Evolutionary conservation across 208 protist species (phyloP).

Genomic region (Leishmania tropica): DNA sequence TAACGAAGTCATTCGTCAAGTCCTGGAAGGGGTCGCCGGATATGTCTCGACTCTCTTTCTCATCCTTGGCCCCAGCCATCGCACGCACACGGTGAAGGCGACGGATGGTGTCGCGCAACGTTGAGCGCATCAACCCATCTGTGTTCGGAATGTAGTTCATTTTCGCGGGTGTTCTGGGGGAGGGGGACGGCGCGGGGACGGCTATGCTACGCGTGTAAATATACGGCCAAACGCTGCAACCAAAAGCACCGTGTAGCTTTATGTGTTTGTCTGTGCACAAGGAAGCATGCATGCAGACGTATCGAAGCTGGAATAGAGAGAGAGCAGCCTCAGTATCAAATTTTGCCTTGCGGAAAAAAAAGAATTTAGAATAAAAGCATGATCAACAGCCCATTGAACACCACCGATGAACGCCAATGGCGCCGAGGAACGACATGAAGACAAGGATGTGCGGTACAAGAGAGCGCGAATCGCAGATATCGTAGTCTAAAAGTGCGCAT

Average conservation of each 20-base stretch:
- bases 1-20: slow-evolving; percentile 50
- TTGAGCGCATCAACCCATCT: slow-evolving; percentile 69
- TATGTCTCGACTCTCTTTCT: slow-evolving; percentile 28
- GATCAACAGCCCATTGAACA: neutral
- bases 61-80: slow-evolving; percentile 57
- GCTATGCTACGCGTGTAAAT: neutral
- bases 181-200: too few relatives aligned
- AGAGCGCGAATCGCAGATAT: neutral
- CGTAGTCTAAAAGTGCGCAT: neutral
- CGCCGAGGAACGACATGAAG: neutral
- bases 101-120: slow-evolving; percentile 73
- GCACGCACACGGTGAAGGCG: slow-evolving; percentile 59
- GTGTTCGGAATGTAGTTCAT: slow-evolving; percentile 56
- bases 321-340: neutral
- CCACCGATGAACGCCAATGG: neutral
- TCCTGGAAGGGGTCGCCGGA: slow-evolving; percentile 68
- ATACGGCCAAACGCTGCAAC: neutral
- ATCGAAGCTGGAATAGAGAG: neutral
- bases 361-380: neutral
- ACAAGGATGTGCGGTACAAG: neutral
- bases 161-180: too few relatives aligned
- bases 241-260: neutral
- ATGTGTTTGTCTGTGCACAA: neutral
- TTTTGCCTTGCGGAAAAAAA: neutral
- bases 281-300: neutral